These are phyloP conservation scores for Jacaranda copaia DNA, from an alignment of 257 asterid genomes.

Conservation along the genomic window DNA sequence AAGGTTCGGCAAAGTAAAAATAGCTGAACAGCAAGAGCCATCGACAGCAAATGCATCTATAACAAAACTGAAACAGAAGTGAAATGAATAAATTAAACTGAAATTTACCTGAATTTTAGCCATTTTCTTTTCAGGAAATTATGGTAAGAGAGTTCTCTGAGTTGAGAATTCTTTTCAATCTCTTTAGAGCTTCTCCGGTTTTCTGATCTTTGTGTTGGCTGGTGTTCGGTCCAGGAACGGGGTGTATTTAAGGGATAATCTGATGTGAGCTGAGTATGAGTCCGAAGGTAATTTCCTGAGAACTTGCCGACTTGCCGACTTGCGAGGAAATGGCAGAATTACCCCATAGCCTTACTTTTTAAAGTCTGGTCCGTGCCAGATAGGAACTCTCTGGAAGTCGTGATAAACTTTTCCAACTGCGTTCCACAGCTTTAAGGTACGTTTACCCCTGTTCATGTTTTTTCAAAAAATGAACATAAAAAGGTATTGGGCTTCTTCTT, in stretches of 20 bases:
- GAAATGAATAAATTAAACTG: neutral
- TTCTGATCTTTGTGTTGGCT: neutral
- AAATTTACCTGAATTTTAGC: constrained; percentile 44
- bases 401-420: no score
- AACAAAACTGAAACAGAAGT: neutral
- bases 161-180: neutral
- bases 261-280: neutral
- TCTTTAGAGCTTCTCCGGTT: neutral
- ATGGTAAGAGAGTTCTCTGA: neutral
- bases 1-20: neutral
- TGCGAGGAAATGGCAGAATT: no score
- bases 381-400: no score
- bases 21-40: neutral
- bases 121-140: constrained; percentile 32
- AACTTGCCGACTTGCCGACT: no score
- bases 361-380: no score
- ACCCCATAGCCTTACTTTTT: no score
- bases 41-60: neutral
- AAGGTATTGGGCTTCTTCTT: no score
- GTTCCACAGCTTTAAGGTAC: no score
- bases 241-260: neutral
- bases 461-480: no score
- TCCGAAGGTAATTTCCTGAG: constrained; percentile 25
- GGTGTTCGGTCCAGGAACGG: constrained; percentile 22
- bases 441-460: no score